Evolutionary conservation across 2,329 filamentous ascomycete genomes (phyloP).

Genomic region (Calonectria pseudoreteaudii): DNA sequence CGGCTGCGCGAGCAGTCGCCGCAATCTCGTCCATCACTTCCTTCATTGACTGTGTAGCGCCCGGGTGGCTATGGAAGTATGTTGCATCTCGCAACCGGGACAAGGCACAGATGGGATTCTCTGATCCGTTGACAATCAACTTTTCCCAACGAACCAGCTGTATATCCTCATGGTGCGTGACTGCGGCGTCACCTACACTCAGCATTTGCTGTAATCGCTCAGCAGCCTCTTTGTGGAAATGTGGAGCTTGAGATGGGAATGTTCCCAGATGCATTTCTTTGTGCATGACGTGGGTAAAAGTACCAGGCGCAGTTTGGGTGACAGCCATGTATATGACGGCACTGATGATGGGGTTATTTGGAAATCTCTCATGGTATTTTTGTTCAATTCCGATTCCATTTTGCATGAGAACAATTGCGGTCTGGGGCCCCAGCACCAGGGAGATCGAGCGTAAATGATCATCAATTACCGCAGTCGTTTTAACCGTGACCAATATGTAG

Average conservation of each 20-base stretch:
- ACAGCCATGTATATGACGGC: constrained; percentile 2
- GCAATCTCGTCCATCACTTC: constrained; percentile 7
- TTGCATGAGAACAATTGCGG: constrained; percentile 8
- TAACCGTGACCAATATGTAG: constrained; percentile 1
- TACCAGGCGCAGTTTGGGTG: background rate
- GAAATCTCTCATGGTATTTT: background rate
- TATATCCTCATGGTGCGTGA: background rate
- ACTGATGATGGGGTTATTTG: constrained; percentile 13
- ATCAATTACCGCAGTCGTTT: background rate
- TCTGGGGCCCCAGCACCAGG: background rate
- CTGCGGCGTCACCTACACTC: background rate
- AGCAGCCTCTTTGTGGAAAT: background rate
- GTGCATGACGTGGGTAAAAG: background rate
- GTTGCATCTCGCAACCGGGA: background rate
- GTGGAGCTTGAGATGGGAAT: background rate
- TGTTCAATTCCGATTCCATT: constrained; percentile 8
- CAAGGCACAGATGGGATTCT: constrained; percentile 1
- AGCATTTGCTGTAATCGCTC: background rate
- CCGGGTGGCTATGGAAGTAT: background rate
- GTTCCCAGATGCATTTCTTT: background rate
- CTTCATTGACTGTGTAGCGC: background rate
- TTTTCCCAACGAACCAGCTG: constrained; percentile 5
- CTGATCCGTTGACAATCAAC: background rate
- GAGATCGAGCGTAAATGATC: background rate
- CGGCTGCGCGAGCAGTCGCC: background rate